Evolutionary conservation across 495 filamentous ascomycete genomes (phyloP).

Genomic region (Chaetomidium leptoderma): DNA sequence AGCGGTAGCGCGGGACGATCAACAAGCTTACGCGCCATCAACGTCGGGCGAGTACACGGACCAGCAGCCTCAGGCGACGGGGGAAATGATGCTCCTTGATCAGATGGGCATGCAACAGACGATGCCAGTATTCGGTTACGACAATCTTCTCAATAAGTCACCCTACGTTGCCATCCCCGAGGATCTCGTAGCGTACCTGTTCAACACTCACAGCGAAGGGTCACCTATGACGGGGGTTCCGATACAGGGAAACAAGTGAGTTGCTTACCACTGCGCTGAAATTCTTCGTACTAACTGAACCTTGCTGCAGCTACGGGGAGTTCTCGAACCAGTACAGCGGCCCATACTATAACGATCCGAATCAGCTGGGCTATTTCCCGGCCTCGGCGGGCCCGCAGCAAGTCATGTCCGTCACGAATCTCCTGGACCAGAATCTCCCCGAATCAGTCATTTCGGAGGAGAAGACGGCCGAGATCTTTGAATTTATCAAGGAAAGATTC

Average conservation of each 20-base stretch:
- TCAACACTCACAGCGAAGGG: slow-evolving; percentile 58
- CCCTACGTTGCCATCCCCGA: slow-evolving; percentile 82
- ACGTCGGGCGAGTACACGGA: slow-evolving; percentile 44
- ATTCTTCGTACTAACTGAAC: slow-evolving; percentile 31
- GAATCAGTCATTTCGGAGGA: slow-evolving; percentile 81
- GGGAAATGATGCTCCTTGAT: slow-evolving; percentile 59
- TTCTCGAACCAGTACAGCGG: slow-evolving; percentile 47
- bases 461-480: slow-evolving; percentile 77
- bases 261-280: slow-evolving; percentile 7
- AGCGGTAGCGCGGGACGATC: slow-evolving; percentile 26
- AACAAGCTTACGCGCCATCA: slow-evolving; percentile 36
- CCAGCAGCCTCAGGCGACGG: slow-evolving; percentile 42
- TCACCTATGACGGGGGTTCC: slow-evolving; percentile 46
- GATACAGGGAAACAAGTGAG: slow-evolving; percentile 50
- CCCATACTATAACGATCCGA: slow-evolving; percentile 47
- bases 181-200: slow-evolving; percentile 87
- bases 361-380: slow-evolving; percentile 51
- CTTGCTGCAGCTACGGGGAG: slow-evolving; percentile 44
- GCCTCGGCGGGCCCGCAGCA: slow-evolving; percentile 58
- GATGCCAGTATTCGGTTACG: slow-evolving; percentile 79
- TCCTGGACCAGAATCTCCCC: slow-evolving; percentile 76
- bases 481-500: slow-evolving; percentile 77
- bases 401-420: slow-evolving; percentile 82
- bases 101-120: slow-evolving; percentile 62
- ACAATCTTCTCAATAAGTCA: slow-evolving; percentile 72